These are phyloP conservation scores for Ceratonia siliqua DNA, from an alignment of 306 rosid species.

Conservation along the genomic window DNA sequence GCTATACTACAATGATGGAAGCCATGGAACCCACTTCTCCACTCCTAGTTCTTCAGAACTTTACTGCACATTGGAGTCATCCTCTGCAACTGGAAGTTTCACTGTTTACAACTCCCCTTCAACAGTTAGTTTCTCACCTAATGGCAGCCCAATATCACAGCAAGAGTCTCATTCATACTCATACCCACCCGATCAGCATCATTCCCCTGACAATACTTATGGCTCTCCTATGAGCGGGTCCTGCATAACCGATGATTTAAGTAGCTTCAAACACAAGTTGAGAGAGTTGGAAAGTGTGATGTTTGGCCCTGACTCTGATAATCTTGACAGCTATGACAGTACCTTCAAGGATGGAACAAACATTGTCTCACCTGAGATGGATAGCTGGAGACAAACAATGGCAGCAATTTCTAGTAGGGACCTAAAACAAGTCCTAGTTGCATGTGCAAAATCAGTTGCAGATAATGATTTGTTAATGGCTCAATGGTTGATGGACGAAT, in stretches of 20 bases:
- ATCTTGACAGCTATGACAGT: slow-evolving; percentile 54
- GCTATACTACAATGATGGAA: slow-evolving; percentile 47
- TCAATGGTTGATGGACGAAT: slow-evolving; percentile 74
- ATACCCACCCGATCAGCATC: slow-evolving; percentile 50
- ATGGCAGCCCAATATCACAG: slow-evolving; percentile 69
- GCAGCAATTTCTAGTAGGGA: slow-evolving; percentile 62
- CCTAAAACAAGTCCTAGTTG: slow-evolving; percentile 65
- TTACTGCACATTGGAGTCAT: slow-evolving; percentile 90
- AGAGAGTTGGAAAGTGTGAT: slow-evolving; percentile 82
- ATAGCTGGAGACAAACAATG: slow-evolving; percentile 77
- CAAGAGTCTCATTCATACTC: slow-evolving; percentile 67
- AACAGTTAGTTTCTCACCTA: slow-evolving; percentile 68
- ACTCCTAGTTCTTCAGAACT: slow-evolving; percentile 41
- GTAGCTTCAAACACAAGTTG: slow-evolving; percentile 74
- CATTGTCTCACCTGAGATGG: slow-evolving; percentile 53
- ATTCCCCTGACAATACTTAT: slow-evolving; percentile 64
- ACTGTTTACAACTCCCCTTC: slow-evolving; percentile 57
- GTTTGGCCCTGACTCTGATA: slow-evolving; percentile 81
- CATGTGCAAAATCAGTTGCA: slow-evolving; percentile 77
- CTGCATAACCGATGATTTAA: slow-evolving; percentile 68
- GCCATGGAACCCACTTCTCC: slow-evolving; percentile 45
- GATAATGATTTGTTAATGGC: slow-evolving; percentile 72
- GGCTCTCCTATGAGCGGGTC: slow-evolving; percentile 80
- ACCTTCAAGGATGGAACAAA: slow-evolving; percentile 46
- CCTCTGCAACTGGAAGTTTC: slow-evolving; percentile 51